Conservation (phyloP, 768 basidiomycete species). For the Tylopilus sp. region DNA sequence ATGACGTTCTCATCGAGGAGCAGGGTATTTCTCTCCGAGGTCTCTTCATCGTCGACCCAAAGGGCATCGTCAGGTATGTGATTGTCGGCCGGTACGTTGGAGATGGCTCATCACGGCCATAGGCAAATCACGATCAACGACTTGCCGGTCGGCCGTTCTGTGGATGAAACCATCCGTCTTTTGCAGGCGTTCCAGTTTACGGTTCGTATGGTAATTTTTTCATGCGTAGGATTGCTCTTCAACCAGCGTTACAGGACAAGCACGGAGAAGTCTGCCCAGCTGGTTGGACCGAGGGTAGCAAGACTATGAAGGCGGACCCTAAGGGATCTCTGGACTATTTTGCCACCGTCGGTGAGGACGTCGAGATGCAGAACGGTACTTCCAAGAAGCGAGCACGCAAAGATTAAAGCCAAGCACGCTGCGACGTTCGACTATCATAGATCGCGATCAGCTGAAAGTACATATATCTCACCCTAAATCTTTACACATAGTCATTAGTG, state of each 20-base stretch:
- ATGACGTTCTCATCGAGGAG: slow-evolving; percentile 86
- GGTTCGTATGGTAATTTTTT: slow-evolving; percentile 38
- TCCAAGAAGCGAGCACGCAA: slow-evolving; percentile 59
- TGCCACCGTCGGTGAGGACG: slow-evolving; percentile 25
- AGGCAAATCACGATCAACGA: slow-evolving; percentile 90
- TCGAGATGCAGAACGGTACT: slow-evolving; percentile 36
- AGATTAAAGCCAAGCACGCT: slow-evolving; percentile 33
- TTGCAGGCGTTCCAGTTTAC: slow-evolving; percentile 93
- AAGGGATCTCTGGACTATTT: slow-evolving; percentile 76
- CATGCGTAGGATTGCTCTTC: neutral
- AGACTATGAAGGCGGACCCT: slow-evolving; percentile 82
- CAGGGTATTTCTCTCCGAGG: slow-evolving; percentile 87
- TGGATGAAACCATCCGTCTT: slow-evolving; percentile 88
- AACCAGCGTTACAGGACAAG: slow-evolving; percentile 47
- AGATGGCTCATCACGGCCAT: neutral
- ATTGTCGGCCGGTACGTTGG: neutral
- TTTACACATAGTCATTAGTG: neutral
- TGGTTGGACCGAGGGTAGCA: slow-evolving; percentile 80
- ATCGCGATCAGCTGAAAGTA: neutral
- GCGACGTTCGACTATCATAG: neutral
- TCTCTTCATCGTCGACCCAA: slow-evolving; percentile 83
- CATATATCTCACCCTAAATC: slow-evolving; percentile 1
- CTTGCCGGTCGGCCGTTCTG: slow-evolving; percentile 91
- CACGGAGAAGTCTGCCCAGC: slow-evolving; percentile 93
- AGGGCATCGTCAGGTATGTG: slow-evolving; percentile 64